phyloP scores from a whole-genome alignment of 148 eudicot genomes.

The Bassia scoparia region DNA sequence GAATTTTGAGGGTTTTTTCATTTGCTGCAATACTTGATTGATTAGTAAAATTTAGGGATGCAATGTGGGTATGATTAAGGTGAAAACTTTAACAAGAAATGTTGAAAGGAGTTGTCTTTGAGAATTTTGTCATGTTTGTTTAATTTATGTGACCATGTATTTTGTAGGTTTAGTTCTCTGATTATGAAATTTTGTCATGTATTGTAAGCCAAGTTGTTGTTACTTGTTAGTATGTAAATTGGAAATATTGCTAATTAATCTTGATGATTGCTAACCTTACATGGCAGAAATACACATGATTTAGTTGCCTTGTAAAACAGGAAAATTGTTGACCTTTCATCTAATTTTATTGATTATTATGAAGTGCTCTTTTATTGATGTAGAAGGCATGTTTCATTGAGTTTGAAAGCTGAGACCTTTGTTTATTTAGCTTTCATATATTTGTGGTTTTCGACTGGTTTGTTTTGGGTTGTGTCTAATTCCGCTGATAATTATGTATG shows the following conservation, averaged over 20 bases:
- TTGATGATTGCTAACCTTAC: no score
- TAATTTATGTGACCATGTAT: background rate
- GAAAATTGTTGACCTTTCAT: background rate
- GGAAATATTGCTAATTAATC: no score
- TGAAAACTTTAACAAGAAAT: background rate
- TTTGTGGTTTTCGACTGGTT: background rate
- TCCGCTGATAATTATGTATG: background rate
- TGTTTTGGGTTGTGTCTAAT: background rate
- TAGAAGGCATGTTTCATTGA: no score
- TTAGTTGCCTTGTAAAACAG: background rate
- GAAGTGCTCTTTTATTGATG: no score
- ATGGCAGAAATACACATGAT: no score
- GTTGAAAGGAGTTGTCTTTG: background rate
- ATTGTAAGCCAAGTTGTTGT: no score
- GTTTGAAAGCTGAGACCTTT: no score
- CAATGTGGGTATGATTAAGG: slow-evolving; percentile 5
- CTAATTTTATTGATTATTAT: no score
- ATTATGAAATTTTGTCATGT: no score
- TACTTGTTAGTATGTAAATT: no score
- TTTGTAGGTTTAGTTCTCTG: background rate
- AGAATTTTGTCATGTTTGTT: background rate
- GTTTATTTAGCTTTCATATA: no score
- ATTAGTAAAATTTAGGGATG: background rate
- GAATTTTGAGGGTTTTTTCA: background rate
- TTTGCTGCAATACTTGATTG: background rate